phyloP scores from a whole-genome alignment of 2,329 filamentous ascomycete genomes.

The Aspergillus sp. region DNA sequence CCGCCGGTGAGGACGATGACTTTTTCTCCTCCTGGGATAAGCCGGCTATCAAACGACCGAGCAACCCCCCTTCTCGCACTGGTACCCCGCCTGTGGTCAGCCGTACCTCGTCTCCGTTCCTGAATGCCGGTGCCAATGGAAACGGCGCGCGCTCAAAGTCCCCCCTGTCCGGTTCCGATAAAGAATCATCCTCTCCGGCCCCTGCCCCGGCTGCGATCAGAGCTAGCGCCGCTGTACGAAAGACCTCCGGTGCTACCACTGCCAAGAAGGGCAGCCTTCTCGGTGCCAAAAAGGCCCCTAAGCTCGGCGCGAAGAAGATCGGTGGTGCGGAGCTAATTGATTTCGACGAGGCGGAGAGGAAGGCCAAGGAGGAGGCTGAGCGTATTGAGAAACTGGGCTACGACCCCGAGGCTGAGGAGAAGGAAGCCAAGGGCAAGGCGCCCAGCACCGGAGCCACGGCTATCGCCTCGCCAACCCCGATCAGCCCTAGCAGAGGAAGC shows the following conservation, averaged over 20 bases:
- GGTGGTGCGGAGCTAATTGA: slow-evolving; percentile 75
- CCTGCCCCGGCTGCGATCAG: slow-evolving; percentile 70
- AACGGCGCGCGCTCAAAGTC: slow-evolving; percentile 79
- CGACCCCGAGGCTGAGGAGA: slow-evolving; percentile 81
- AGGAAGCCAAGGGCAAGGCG: slow-evolving; percentile 42
- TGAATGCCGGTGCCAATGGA: slow-evolving; percentile 70
- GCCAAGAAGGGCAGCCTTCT: slow-evolving; percentile 85
- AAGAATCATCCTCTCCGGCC: slow-evolving; percentile 56
- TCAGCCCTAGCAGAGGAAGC: slow-evolving; percentile 66
- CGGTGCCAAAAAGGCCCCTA: slow-evolving; percentile 78
- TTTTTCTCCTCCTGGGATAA: slow-evolving; percentile 99
- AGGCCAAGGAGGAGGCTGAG: slow-evolving; percentile 96
- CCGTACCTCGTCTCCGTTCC: slow-evolving; percentile 86
- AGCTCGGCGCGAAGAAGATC: slow-evolving; percentile 93
- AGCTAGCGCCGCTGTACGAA: slow-evolving; percentile 80
- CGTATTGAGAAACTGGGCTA: slow-evolving; percentile 95
- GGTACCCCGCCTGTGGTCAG: slow-evolving; percentile 80
- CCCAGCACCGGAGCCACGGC: slow-evolving; percentile 57
- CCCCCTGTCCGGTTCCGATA: slow-evolving; percentile 66
- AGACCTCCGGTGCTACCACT: slow-evolving; percentile 65
- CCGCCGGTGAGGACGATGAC: slow-evolving; percentile 85
- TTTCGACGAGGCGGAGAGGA: slow-evolving; percentile 96
- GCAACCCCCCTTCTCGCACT: slow-evolving; percentile 87
- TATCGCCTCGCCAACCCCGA: slow-evolving; percentile 75
- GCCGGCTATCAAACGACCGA: slow-evolving; percentile 93